Conservation (phyloP, 2,329 filamentous ascomycete genomes). For the Ophiostoma ulmi region DNA sequence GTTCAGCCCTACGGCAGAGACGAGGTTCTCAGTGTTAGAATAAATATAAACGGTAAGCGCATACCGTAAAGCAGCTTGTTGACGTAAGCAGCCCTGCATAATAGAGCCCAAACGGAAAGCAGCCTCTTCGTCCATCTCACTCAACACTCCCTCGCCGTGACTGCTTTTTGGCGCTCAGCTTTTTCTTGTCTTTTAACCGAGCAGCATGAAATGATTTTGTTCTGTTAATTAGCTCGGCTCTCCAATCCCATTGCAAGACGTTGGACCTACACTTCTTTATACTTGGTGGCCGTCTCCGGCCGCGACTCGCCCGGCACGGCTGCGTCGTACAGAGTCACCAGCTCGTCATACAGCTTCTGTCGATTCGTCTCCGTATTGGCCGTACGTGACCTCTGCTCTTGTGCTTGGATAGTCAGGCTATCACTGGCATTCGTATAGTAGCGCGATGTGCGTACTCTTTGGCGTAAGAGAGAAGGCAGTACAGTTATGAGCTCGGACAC, state of each 20-base stretch:
- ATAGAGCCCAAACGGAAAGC: not conserved
- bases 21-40: too few relatives aligned
- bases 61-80: not conserved
- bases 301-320: constrained; percentile 45
- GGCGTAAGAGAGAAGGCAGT: constrained; percentile 47
- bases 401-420: constrained; percentile 51
- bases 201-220: constrained; percentile 41
- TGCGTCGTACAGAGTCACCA: constrained; percentile 44
- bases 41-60: too few relatives aligned
- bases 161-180: constrained; percentile 48
- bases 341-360: constrained; percentile 44
- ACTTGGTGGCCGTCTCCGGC: constrained; percentile 44
- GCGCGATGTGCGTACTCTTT: constrained; percentile 45
- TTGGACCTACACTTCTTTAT: constrained; percentile 43
- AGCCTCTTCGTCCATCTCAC: not conserved
- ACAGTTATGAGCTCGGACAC: constrained; percentile 42
- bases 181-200: constrained; percentile 46
- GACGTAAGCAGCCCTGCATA: not conserved
- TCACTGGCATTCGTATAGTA: constrained; percentile 51
- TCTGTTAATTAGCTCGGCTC: not conserved
- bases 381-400: constrained; percentile 48
- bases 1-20: not conserved
- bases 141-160: constrained; percentile 36
- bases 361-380: constrained; percentile 52
- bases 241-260: too few relatives aligned